Conservation (phyloP, 805 yeast species). For the Candida andamanensis region DNA sequence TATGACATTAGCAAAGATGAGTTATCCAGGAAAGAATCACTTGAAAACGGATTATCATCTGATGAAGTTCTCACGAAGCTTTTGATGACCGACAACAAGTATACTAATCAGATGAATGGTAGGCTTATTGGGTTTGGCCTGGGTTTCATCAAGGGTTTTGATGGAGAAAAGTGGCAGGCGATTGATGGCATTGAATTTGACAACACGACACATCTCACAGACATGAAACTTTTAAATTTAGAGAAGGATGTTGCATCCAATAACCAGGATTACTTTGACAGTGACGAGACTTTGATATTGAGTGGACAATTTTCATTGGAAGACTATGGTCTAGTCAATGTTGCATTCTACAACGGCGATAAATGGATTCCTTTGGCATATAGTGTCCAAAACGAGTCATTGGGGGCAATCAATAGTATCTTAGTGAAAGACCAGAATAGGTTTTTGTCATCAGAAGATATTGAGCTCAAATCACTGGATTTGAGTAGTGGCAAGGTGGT, state of each 20-base stretch:
- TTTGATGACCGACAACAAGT: constrained; percentile 41
- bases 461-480: constrained; percentile 13
- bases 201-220: constrained; percentile 36
- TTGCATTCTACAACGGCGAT: constrained; percentile 62
- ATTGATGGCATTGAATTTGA: constrained; percentile 30
- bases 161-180: constrained; percentile 46
- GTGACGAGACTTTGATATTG: constrained; percentile 46
- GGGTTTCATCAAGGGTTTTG: constrained; percentile 34
- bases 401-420: constrained; percentile 28
- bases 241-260: constrained; percentile 16
- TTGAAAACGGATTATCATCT: constrained; percentile 3
- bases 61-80: constrained; percentile 2
- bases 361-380: constrained; percentile 63
- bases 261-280: constrained; percentile 33
- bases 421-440: constrained; percentile 31
- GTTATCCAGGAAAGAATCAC: constrained; percentile 14
- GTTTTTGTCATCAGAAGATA: constrained; percentile 32
- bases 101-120: constrained; percentile 33
- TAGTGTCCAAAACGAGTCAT: constrained; percentile 10
- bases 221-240: constrained; percentile 38
- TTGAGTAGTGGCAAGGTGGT: constrained; percentile 39
- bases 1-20: constrained; percentile 46
- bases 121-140: constrained; percentile 33
- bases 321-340: constrained; percentile 51
- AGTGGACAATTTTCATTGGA: constrained; percentile 51